Percentiles rank a stretch among this genome's conserved stretches.
These are phyloP conservation scores for Mollisiaceae sp. DNA, from an alignment of 2,329 filamentous ascomycete species.

Conservation along the genomic window DNA sequence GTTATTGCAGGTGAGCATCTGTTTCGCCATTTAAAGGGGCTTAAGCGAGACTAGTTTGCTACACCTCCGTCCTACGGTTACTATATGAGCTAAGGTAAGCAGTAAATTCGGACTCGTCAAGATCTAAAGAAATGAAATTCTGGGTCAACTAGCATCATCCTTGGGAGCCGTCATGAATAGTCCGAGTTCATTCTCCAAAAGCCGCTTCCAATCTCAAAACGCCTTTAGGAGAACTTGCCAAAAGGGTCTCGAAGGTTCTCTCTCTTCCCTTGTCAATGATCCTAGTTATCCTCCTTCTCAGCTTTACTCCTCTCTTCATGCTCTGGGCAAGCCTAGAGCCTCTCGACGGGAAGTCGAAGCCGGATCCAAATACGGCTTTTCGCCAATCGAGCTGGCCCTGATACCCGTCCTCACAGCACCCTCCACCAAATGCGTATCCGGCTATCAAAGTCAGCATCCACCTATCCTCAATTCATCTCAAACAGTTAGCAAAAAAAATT, in stretches of 20 bases:
- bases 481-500: too few species aligned
- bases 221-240: too few species aligned
- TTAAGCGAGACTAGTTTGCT: background rate
- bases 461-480: too few species aligned
- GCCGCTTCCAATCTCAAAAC: too few species aligned
- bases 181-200: too few species aligned
- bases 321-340: constrained; percentile 12
- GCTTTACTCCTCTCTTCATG: background rate
- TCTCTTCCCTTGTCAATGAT: too few species aligned
- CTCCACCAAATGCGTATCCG: constrained; percentile 55
- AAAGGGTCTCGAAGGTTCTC: too few species aligned
- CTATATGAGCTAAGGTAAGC: background rate
- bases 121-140: too few species aligned
- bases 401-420: constrained; percentile 52
- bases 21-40: background rate
- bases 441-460: constrained; percentile 46
- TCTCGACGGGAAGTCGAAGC: constrained; percentile 42
- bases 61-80: background rate
- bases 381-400: constrained; percentile 54
- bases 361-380: constrained; percentile 55
- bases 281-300: too few species aligned
- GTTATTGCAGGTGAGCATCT: too few species aligned
- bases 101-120: background rate
- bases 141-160: too few species aligned
- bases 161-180: too few species aligned